These are phyloP conservation scores for Anthracocystis panici-leucophaei DNA, from an alignment of 1,284 basidiomycete species.

Conservation along the genomic window DNA sequence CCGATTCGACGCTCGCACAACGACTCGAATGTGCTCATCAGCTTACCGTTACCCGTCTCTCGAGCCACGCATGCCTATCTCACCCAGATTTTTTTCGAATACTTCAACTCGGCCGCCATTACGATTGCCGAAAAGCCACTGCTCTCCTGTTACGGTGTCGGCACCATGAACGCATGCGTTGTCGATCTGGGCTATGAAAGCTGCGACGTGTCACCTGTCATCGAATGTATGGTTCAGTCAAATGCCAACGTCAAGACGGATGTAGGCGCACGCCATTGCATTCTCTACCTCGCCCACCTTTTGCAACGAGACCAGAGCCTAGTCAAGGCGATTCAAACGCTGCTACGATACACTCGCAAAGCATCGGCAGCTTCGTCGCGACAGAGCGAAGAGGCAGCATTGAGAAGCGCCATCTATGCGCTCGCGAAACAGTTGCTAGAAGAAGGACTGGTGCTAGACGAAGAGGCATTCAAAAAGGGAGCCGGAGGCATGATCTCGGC, in stretches of 20 bases:
- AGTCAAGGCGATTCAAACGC: conserved; percentile 52
- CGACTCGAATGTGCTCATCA: conserved; percentile 85
- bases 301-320: conserved; percentile 60
- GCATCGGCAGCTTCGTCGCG: conserved; percentile 20
- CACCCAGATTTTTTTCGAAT: conserved; percentile 91
- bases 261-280: conserved; percentile 62
- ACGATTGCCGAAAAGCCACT: conserved; percentile 86
- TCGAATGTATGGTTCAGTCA: conserved; percentile 76
- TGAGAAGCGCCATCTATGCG: conserved; percentile 32
- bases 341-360: conserved; percentile 57
- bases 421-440: conserved; percentile 59
- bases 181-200: conserved; percentile 84
- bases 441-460: conserved; percentile 53
- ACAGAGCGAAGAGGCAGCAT: conserved; percentile 29
- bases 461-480: conserved; percentile 46
- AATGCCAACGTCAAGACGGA: conserved; percentile 53
- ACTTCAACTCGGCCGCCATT: conserved; percentile 91
- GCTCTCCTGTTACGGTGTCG: conserved; percentile 85
- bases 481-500: conserved; percentile 36
- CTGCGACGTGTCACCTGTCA: conserved; percentile 82
- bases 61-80: conserved; percentile 80
- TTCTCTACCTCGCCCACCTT: conserved; percentile 63
- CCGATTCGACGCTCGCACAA: conserved; percentile 85
- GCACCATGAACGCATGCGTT: conserved; percentile 81
- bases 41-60: conserved; percentile 79